These are phyloP conservation scores for Camellia granthamiana DNA, from an alignment of 148 eudicot species.

Conservation along the genomic window DNA sequence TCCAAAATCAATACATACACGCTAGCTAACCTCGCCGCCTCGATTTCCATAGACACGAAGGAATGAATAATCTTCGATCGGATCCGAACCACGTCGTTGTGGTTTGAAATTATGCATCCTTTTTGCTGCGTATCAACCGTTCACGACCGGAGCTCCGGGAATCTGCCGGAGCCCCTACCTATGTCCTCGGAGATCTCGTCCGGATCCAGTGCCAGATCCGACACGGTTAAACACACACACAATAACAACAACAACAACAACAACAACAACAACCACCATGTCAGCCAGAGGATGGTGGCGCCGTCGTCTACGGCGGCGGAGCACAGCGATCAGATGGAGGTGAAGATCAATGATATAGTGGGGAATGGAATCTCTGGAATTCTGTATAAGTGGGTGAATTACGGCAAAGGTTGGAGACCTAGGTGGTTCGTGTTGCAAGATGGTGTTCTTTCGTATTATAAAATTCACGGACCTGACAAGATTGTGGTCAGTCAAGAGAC, in stretches of 20 bases:
- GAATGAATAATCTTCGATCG: conserved; percentile 9
- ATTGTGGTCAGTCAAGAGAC: conserved; percentile 47
- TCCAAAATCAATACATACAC: not conserved
- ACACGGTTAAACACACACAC: conserved; percentile 11
- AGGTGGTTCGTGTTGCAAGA: conserved; percentile 82
- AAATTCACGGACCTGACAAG: conserved; percentile 76
- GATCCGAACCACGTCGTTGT: not conserved
- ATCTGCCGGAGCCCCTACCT: not conserved
- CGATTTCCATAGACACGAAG: not conserved
- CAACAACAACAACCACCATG: not conserved
- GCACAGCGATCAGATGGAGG: conserved; percentile 37
- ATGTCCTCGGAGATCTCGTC: not conserved
- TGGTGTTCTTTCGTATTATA: conserved; percentile 81
- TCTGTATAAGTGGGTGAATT: conserved; percentile 84
- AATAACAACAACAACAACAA: not conserved
- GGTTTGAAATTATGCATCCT: conserved; percentile 44
- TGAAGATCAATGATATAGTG: conserved; percentile 58
- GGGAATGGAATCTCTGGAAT: conserved; percentile 70
- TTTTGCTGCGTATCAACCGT: conserved; percentile 56
- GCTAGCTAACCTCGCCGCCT: conserved; percentile 2
- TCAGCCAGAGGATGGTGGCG: not conserved
- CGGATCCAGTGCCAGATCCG: conserved; percentile 1
- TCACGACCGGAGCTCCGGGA: conserved; percentile 22
- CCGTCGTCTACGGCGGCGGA: conserved; percentile 6
- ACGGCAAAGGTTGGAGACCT: conserved; percentile 85